A percentile compares a stretch with the other conserved stretches of the same genome.
phyloP scores from a whole-genome alignment of 345 rosid species.

The Sisymbrium irio region DNA sequence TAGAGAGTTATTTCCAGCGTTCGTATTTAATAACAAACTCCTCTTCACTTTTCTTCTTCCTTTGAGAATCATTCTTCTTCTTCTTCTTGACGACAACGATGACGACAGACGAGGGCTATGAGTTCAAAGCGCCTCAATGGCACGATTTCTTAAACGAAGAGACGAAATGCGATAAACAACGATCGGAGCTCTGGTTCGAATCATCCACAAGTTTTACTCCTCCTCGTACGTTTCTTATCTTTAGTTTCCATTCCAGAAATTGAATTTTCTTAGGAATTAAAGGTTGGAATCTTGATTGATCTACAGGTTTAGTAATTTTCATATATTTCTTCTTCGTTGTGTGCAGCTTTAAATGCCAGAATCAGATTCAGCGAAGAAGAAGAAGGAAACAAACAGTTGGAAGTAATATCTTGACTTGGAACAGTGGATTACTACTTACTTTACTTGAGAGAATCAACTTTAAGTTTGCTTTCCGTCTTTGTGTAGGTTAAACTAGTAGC shows the following conservation, averaged over 20 bases:
- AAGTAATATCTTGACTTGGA: constrained; percentile 2
- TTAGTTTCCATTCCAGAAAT: no score
- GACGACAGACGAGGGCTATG: constrained; percentile 54
- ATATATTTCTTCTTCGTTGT: not conserved
- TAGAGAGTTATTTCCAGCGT: no score
- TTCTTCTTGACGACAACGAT: constrained; percentile 15
- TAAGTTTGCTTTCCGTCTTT: not conserved
- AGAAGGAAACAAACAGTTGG: constrained; percentile 24
- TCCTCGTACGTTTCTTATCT: constrained; percentile 72
- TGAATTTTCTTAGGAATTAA: no score
- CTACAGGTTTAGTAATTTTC: no score
- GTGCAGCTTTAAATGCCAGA: constrained; percentile 63
- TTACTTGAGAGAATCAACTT: not conserved
- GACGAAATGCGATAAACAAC: constrained; percentile 45
- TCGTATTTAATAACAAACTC: no score
- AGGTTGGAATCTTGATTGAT: no score
- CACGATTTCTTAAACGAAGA: constrained; percentile 62
- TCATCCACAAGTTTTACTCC: constrained; percentile 56
- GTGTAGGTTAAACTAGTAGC: not conserved
- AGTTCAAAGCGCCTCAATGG: constrained; percentile 74
- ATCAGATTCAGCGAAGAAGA: constrained; percentile 69
- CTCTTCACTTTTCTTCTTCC: no score
- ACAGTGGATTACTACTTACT: not conserved
- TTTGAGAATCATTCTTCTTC: no score
- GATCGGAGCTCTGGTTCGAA: constrained; percentile 82